Evolutionary conservation across 2,329 filamentous ascomycete genomes (phyloP).

Genomic region (Coniochaeta ligniaria): DNA sequence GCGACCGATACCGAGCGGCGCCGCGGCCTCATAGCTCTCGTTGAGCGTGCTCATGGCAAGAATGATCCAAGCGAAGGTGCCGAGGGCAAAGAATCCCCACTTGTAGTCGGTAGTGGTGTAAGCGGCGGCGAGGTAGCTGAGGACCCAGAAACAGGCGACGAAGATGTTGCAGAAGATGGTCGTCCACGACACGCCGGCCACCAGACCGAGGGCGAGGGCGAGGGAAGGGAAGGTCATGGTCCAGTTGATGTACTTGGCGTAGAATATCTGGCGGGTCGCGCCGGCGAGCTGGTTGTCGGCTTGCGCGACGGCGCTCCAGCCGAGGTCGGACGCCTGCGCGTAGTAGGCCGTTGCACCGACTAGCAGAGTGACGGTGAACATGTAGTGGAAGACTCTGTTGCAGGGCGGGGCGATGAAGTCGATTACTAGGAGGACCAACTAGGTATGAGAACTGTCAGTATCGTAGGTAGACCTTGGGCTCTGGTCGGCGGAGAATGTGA

Average conservation of each 20-base stretch:
- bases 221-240: conserved; percentile 39
- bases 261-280: conserved; percentile 42
- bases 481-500: not conserved
- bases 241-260: conserved; percentile 48
- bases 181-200: conserved; percentile 46
- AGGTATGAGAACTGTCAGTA: not conserved
- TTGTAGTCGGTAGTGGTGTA: conserved; percentile 43
- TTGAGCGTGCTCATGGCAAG: conserved; percentile 36
- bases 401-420: conserved; percentile 20
- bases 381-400: conserved; percentile 50
- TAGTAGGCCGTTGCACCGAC: conserved; percentile 44
- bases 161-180: conserved; percentile 44
- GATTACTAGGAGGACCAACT: not conserved
- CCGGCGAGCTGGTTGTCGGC: conserved; percentile 26
- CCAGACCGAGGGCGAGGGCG: conserved; percentile 38
- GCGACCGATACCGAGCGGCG: conserved; percentile 30
- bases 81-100: conserved; percentile 51
- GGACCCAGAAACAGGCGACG: conserved; percentile 42
- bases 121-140: conserved; percentile 41
- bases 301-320: conserved; percentile 27
- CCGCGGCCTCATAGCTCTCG: conserved; percentile 28
- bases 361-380: conserved; percentile 41
- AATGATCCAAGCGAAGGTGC: conserved; percentile 36
- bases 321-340: conserved; percentile 44
- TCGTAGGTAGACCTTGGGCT: not conserved